Evolutionary conservation across 148 eudicot genomes (phyloP).

Genomic region (Heliamphora exappendiculata): DNA sequence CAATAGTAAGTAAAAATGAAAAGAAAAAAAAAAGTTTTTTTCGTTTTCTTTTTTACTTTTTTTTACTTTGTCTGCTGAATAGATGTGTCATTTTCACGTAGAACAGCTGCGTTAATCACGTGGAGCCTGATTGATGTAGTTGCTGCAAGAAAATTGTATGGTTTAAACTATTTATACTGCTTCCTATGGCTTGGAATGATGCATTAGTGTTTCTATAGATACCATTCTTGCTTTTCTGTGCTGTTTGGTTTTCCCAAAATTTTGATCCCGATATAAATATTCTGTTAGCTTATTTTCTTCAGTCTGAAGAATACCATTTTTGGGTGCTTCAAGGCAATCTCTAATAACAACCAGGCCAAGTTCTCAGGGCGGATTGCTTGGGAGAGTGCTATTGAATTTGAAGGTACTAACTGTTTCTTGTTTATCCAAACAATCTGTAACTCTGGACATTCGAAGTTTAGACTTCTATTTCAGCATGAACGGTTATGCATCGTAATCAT

Average conservation of each 20-base stretch:
- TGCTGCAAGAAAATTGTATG: not conserved
- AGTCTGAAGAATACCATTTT: not conserved
- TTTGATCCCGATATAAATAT: not conserved
- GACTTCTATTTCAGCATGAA: not conserved
- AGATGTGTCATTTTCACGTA: not conserved
- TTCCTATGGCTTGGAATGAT: not conserved
- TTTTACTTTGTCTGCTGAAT: not conserved
- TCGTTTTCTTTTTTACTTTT: too few species aligned
- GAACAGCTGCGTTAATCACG: not conserved
- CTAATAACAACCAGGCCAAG: not conserved
- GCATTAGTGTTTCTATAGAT: not conserved
- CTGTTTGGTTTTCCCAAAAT: not conserved
- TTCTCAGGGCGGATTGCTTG: conserved; percentile 4
- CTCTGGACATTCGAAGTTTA: not conserved
- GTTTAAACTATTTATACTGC: conserved; percentile 3
- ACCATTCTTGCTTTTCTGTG: not conserved
- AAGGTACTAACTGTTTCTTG: conserved; percentile 9
- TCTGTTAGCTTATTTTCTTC: conserved; percentile 3
- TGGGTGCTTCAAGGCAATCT: not conserved
- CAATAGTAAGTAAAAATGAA: not conserved
- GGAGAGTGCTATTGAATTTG: not conserved
- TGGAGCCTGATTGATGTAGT: not conserved
- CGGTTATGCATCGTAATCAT: not conserved
- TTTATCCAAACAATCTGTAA: not conserved
- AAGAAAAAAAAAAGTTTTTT: not conserved